phyloP scores from a whole-genome alignment of 805 yeast genomes.

The Grigorovia humatica region DNA sequence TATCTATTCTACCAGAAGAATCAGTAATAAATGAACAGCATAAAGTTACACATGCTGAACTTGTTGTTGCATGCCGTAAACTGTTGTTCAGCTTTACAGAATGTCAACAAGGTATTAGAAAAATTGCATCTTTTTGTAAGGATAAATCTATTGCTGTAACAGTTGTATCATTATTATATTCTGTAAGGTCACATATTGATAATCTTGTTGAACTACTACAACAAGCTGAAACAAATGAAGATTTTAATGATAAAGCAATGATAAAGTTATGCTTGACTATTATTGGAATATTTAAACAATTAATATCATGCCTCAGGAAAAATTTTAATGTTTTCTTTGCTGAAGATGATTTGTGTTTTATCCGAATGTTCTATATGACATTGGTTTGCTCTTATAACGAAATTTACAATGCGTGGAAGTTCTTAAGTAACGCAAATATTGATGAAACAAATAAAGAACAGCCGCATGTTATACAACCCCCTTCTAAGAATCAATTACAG shows the following conservation, averaged over 20 bases:
- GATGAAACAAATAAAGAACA: not conserved
- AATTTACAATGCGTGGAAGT: slow-evolving; percentile 52
- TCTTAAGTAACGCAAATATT: slow-evolving; percentile 2
- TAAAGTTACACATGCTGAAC: slow-evolving; percentile 24
- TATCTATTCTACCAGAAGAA: slow-evolving; percentile 53
- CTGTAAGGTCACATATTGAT: slow-evolving; percentile 46
- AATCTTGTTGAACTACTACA: slow-evolving; percentile 48
- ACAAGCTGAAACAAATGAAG: slow-evolving; percentile 35
- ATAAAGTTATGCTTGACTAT: slow-evolving; percentile 30
- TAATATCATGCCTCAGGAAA: slow-evolving; percentile 33
- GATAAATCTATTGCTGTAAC: slow-evolving; percentile 46
- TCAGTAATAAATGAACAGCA: slow-evolving; percentile 16
- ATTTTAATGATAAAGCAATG: slow-evolving; percentile 29
- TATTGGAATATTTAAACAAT: slow-evolving; percentile 40
- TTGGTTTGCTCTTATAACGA: slow-evolving; percentile 56
- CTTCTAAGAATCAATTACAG: not conserved
- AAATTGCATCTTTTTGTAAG: slow-evolving; percentile 47
- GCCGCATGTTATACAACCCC: not conserved
- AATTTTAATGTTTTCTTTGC: slow-evolving; percentile 41
- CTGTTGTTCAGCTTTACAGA: slow-evolving; percentile 54
- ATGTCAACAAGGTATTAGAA: slow-evolving; percentile 47
- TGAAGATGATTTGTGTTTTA: slow-evolving; percentile 51
- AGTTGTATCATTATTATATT: slow-evolving; percentile 40
- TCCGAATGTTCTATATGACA: slow-evolving; percentile 52
- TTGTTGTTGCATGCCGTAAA: slow-evolving; percentile 40